Evolutionary conservation across 164 flowering plant genomes (phyloP).

Genomic region (Stephania japonica): DNA sequence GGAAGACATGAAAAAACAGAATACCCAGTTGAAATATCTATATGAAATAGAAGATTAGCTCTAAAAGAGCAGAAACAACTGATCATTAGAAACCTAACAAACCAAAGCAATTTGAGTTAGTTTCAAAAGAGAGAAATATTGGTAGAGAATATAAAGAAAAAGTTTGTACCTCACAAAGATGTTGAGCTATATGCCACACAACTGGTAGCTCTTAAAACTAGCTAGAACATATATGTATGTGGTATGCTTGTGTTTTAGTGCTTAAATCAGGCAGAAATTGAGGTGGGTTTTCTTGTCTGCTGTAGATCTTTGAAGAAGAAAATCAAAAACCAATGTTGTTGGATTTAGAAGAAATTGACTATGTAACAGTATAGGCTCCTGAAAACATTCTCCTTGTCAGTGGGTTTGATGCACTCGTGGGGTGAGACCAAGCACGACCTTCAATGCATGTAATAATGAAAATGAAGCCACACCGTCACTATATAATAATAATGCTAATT

Average conservation of each 20-base stretch:
- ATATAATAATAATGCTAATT: background rate
- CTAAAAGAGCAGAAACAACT: too few species aligned
- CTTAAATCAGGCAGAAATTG: background rate
- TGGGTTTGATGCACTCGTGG: background rate
- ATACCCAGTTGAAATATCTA: background rate
- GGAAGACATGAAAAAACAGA: background rate
- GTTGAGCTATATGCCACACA: too few species aligned
- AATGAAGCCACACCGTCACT: background rate
- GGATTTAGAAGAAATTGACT: too few species aligned
- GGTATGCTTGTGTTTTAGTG: background rate
- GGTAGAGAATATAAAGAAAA: too few species aligned
- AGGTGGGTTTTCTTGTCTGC: background rate
- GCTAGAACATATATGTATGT: background rate
- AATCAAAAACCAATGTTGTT: too few species aligned
- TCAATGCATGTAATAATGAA: background rate
- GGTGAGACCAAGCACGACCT: background rate
- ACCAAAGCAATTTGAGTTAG: too few species aligned
- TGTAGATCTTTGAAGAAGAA: too few species aligned
- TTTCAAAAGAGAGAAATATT: too few species aligned
- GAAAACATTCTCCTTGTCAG: background rate
- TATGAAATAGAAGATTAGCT: background rate
- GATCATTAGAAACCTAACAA: too few species aligned
- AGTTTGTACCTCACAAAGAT: too few species aligned
- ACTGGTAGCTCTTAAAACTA: too few species aligned
- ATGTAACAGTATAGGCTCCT: background rate